phyloP scores from a whole-genome alignment of 805 yeast genomes.

The Myxozyma neglecta region DNA sequence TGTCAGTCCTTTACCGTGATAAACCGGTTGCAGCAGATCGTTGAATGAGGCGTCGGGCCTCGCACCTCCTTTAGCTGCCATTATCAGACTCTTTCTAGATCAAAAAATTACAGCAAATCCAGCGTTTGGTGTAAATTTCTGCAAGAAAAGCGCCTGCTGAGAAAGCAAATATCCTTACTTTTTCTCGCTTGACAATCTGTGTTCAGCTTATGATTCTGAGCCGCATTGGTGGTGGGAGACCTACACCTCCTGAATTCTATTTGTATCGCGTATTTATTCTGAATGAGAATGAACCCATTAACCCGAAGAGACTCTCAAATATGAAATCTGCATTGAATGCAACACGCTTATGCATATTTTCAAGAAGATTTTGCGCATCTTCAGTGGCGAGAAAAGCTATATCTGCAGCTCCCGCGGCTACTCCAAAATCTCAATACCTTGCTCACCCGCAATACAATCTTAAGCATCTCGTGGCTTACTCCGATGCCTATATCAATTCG shows the following conservation, averaged over 20 bases:
- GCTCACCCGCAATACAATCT: conserved; percentile 20
- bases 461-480: conserved; percentile 12
- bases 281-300: not conserved
- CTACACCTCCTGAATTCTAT: conserved; percentile 3
- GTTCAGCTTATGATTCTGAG: not conserved
- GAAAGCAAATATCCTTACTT: not conserved
- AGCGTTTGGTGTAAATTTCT: not conserved
- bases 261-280: no score
- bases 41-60: conserved; percentile 46
- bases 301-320: not conserved
- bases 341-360: not conserved
- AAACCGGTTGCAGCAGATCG: conserved; percentile 75
- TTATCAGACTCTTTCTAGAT: not conserved
- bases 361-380: not conserved
- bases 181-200: not conserved
- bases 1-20: conserved; percentile 80
- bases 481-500: conserved; percentile 17
- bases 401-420: not conserved
- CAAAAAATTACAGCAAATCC: not conserved
- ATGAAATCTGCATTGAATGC: not conserved
- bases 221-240: conserved; percentile 10
- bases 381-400: not conserved
- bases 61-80: not conserved
- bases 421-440: conserved; percentile 9
- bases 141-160: not conserved